These are phyloP conservation scores for Teunomyces cretensis DNA, from an alignment of 805 yeast species.

Conservation along the genomic window DNA sequence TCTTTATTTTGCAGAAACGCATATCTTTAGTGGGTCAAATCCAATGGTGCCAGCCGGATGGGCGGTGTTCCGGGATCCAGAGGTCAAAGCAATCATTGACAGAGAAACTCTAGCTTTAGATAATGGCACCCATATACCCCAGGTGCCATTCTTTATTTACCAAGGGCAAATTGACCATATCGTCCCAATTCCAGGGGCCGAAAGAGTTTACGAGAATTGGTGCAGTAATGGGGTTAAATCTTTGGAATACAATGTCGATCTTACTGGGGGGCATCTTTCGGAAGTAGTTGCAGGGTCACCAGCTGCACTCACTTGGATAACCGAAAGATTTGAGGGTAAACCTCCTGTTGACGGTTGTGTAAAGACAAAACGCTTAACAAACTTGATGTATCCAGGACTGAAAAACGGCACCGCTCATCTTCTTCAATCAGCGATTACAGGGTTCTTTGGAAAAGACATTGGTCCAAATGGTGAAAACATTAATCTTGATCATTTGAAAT, in stretches of 20 bases:
- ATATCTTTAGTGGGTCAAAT: background rate
- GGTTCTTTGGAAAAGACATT: too few species aligned
- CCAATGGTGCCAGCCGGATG: background rate
- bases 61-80: background rate
- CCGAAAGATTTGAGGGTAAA: constrained; percentile 14
- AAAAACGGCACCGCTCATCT: too few species aligned
- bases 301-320: constrained; percentile 18
- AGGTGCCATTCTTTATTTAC: constrained; percentile 10
- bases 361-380: too few species aligned
- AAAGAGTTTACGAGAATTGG: constrained; percentile 10
- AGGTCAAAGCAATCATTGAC: background rate
- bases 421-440: too few species aligned
- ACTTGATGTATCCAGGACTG: too few species aligned
- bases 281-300: constrained; percentile 13
- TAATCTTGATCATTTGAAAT: too few species aligned
- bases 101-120: background rate
- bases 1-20: background rate
- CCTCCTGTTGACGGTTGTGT: constrained; percentile 18
- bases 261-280: constrained; percentile 15
- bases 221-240: constrained; percentile 8
- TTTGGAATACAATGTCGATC: constrained; percentile 8
- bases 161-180: constrained; percentile 10
- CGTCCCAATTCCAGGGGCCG: constrained; percentile 8
- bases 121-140: constrained; percentile 2
- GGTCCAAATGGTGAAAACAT: too few species aligned